Evolutionary conservation across 1,284 basidiomycete genomes (phyloP).

Genomic region (Ustilago loliicola): DNA sequence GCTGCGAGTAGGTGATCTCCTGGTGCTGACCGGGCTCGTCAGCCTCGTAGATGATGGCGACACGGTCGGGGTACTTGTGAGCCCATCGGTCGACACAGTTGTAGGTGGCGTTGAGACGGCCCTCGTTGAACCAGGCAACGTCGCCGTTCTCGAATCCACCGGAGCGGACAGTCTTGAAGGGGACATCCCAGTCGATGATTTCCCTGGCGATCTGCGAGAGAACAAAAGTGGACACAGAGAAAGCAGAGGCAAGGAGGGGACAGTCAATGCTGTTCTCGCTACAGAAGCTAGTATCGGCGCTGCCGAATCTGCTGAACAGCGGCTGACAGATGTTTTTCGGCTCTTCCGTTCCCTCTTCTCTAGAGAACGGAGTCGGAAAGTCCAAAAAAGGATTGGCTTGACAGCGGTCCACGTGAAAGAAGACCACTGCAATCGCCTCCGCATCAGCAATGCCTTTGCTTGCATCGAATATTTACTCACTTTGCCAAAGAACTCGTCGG

Average conservation of each 20-base stretch:
- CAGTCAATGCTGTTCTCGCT: not conserved
- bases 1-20: conserved; percentile 82
- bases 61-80: conserved; percentile 89
- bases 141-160: conserved; percentile 89
- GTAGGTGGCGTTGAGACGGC: conserved; percentile 80
- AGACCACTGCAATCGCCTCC: not conserved
- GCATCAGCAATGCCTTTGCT: not conserved
- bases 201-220: conserved; percentile 79
- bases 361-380: too few species aligned
- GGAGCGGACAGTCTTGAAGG: conserved; percentile 88
- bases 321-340: conserved; percentile 1
- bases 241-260: not conserved
- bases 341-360: not conserved
- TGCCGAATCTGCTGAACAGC: not conserved
- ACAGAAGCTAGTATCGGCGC: not conserved
- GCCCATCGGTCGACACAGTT: conserved; percentile 98
- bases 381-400: too few species aligned
- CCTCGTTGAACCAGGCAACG: conserved; percentile 85
- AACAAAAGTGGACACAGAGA: not conserved
- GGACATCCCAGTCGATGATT: conserved; percentile 88
- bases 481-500: conserved; percentile 63
- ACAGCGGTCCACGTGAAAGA: not conserved
- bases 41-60: conserved; percentile 98
- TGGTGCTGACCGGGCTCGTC: conserved; percentile 89
- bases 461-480: conserved; percentile 29